Percentiles rank a stretch among this genome's conserved stretches.
Conservation (phyloP, 768 basidiomycete species). For the Naganishia vishniacii region DNA sequence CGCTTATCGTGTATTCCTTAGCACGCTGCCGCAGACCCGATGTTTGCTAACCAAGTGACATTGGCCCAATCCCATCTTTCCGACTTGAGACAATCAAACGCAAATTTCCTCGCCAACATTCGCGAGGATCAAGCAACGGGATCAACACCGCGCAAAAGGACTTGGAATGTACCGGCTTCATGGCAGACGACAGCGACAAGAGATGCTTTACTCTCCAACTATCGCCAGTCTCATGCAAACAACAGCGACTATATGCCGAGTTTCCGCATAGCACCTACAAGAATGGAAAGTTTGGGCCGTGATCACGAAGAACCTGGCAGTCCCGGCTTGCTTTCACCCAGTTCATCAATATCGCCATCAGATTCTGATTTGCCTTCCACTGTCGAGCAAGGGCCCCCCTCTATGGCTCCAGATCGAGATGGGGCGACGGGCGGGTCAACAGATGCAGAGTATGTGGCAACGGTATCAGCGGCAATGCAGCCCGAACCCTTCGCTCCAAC, state of each 20-base stretch:
- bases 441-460: not conserved
- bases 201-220: conserved; percentile 25
- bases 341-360: conserved; percentile 4
- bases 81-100: conserved; percentile 31
- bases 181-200: conserved; percentile 43
- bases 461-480: not conserved
- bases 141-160: conserved; percentile 42
- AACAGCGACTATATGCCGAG: conserved; percentile 20
- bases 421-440: not conserved
- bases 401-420: not conserved
- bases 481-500: not conserved
- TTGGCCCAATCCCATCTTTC: conserved; percentile 28
- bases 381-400: not conserved
- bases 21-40: conserved; percentile 33
- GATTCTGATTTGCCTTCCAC: not conserved
- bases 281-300: not conserved
- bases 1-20: not conserved
- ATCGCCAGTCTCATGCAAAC: conserved; percentile 2
- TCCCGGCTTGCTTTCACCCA: not conserved
- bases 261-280: conserved; percentile 9
- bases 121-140: conserved; percentile 44
- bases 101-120: conserved; percentile 40
- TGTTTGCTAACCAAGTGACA: conserved; percentile 26
- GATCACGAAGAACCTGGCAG: not conserved
- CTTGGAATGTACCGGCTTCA: conserved; percentile 36